Conservation (phyloP, 192 early-diverging fungal genomes). For the Phlyctochytrium planicorne region DNA sequence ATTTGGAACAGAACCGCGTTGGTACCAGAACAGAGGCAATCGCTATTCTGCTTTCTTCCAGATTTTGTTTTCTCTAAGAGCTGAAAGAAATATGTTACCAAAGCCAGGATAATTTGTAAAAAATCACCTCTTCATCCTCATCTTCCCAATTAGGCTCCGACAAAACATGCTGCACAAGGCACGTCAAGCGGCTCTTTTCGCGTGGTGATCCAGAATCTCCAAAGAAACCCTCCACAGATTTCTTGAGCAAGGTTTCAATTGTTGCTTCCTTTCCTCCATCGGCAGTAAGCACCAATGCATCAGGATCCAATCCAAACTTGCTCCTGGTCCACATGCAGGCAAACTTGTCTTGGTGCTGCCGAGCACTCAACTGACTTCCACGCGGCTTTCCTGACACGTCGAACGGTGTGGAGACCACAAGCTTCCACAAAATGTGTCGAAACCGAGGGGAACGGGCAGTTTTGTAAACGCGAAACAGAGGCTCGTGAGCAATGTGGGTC, state of each 20-base stretch:
- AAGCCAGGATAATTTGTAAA: no score
- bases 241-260: neutral
- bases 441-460: no score
- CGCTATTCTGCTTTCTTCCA: slow-evolving; percentile 7
- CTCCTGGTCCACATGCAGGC: slow-evolving; percentile 17
- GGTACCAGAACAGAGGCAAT: slow-evolving; percentile 12
- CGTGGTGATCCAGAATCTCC: no score
- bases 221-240: no score
- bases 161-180: neutral
- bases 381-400: neutral
- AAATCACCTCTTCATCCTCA: no score
- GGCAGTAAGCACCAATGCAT: no score
- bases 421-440: neutral
- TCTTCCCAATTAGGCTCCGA: no score
- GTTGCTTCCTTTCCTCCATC: neutral
- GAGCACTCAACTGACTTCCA: neutral
- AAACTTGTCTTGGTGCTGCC: neutral
- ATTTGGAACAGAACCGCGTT: slow-evolving; percentile 26
- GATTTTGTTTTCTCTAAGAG: no score
- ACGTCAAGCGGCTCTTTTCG: no score
- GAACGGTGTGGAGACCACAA: slow-evolving; percentile 9
- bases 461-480: no score
- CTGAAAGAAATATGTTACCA: no score
- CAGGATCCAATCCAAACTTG: slow-evolving; percentile 24
- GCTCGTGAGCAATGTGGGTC: no score